Percentiles rank a stretch among this genome's conserved stretches.
Evolutionary conservation across 805 yeast genomes (phyloP).

Genomic region (Suhomyces emberorum): DNA sequence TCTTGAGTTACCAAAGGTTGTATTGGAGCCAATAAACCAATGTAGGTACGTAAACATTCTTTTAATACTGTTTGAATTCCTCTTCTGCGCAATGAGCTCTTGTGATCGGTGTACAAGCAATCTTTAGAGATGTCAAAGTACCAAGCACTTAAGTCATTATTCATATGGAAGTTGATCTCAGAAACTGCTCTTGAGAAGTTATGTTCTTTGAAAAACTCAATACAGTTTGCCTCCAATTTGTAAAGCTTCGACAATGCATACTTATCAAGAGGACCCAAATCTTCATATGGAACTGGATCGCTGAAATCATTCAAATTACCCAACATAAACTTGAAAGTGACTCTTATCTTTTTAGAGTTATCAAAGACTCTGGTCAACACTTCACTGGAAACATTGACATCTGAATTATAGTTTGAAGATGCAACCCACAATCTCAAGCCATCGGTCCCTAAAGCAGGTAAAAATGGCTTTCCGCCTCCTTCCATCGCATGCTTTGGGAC

Average conservation of each 20-base stretch:
- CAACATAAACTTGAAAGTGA: constrained; percentile 74
- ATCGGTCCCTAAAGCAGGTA: constrained; percentile 77
- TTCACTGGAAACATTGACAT: constrained; percentile 69
- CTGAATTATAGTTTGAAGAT: constrained; percentile 79
- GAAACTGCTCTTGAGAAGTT: constrained; percentile 72
- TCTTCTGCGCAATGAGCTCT: constrained; percentile 47
- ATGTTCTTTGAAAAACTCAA: constrained; percentile 48
- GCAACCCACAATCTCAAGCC: constrained; percentile 92
- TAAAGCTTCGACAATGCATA: constrained; percentile 56
- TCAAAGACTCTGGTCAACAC: constrained; percentile 76
- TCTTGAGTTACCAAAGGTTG: constrained; percentile 85
- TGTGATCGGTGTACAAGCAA: constrained; percentile 67
- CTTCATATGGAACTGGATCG: constrained; percentile 33
- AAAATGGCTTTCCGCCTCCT: constrained; percentile 46
- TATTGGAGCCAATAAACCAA: constrained; percentile 74
- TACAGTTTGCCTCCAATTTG: constrained; percentile 41
- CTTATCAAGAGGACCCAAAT: constrained; percentile 50
- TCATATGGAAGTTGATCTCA: constrained; percentile 67
- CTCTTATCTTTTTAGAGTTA: constrained; percentile 73
- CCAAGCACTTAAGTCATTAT: constrained; percentile 69
- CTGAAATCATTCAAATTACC: constrained; percentile 64
- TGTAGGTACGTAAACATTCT: constrained; percentile 56
- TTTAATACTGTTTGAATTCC: constrained; percentile 65
- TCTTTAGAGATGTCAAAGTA: constrained; percentile 90
- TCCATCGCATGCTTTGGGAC: constrained; percentile 64